Conservation (phyloP, 257 asterid species). For the Solanum lycopersicoides region DNA sequence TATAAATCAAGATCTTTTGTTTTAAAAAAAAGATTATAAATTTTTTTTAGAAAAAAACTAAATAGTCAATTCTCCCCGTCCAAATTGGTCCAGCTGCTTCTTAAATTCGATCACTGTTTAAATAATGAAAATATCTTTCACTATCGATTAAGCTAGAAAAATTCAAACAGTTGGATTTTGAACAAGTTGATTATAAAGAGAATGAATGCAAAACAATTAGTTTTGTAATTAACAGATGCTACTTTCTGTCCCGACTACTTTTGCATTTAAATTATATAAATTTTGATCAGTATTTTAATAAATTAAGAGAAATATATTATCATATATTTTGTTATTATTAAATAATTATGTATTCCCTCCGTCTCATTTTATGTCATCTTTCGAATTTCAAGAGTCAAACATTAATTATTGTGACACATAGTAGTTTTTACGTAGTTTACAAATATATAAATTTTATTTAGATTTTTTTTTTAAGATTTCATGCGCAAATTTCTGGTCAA, state of each 20-base stretch:
- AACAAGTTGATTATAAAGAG: neutral
- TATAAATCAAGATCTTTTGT: neutral
- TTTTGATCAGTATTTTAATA: neutral
- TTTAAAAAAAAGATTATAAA: too few species aligned
- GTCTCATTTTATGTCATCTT: too few species aligned
- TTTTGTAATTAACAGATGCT: neutral
- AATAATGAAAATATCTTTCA: neutral
- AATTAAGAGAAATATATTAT: neutral
- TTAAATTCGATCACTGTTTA: neutral
- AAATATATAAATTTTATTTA: too few species aligned
- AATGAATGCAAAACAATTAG: neutral
- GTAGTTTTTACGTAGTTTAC: too few species aligned
- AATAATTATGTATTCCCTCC: neutral
- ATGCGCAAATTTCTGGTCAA: too few species aligned
- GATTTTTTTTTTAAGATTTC: too few species aligned
- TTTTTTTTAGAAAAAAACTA: too few species aligned
- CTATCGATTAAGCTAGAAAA: too few species aligned
- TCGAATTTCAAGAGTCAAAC: too few species aligned
- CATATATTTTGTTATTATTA: neutral
- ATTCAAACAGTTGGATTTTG: too few species aligned
- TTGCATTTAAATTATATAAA: neutral
- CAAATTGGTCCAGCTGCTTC: neutral
- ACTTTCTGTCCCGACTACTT: neutral
- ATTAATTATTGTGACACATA: too few species aligned
- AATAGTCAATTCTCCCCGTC: neutral